Percentiles rank a stretch among this genome's conserved stretches.
Conservation (phyloP, 805 yeast genomes). For the Candida xyloterini region DNA sequence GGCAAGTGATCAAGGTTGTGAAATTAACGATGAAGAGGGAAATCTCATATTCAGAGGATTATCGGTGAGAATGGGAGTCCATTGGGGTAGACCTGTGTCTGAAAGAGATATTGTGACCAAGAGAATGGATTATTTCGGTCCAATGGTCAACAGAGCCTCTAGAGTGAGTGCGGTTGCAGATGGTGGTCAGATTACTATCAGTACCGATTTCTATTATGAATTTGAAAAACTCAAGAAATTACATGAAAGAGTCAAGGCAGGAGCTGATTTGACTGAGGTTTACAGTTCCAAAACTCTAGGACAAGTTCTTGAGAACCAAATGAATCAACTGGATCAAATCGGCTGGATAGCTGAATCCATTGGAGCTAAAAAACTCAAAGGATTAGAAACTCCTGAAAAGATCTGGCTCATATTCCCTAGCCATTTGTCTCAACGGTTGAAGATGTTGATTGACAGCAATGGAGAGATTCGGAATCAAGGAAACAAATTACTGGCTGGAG, state of each 20-base stretch:
- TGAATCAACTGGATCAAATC: conserved; percentile 57
- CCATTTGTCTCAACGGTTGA: conserved; percentile 57
- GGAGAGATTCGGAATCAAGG: conserved; percentile 30
- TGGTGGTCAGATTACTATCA: conserved; percentile 95
- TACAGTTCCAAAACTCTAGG: conserved; percentile 40
- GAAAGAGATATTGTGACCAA: conserved; percentile 92
- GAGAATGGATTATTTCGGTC: conserved; percentile 98
- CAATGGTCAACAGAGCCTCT: conserved; percentile 95
- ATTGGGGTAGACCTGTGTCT: conserved; percentile 97
- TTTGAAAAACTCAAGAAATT: conserved; percentile 53
- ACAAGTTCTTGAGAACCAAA: conserved; percentile 57
- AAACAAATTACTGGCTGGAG: conserved; percentile 28
- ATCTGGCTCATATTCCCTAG: conserved; percentile 78
- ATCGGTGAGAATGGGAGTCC: conserved; percentile 96
- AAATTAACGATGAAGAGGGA: conserved; percentile 60
- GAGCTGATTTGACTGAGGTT: conserved; percentile 35
- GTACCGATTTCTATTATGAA: conserved; percentile 77
- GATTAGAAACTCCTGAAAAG: conserved; percentile 88
- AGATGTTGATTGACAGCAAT: conserved; percentile 33
- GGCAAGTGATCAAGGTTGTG: conserved; percentile 79
- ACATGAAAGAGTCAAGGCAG: conserved; percentile 40
- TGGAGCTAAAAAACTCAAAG: conserved; percentile 90
- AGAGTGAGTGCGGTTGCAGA: conserved; percentile 93
- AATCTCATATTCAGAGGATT: conserved; percentile 76
- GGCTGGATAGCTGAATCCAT: conserved; percentile 67